Evolutionary conservation across 2,329 filamentous ascomycete genomes (phyloP), one percentile per base, ranked within the genome.

Genomic region (Hymenoscyphus occultus): DNA sequence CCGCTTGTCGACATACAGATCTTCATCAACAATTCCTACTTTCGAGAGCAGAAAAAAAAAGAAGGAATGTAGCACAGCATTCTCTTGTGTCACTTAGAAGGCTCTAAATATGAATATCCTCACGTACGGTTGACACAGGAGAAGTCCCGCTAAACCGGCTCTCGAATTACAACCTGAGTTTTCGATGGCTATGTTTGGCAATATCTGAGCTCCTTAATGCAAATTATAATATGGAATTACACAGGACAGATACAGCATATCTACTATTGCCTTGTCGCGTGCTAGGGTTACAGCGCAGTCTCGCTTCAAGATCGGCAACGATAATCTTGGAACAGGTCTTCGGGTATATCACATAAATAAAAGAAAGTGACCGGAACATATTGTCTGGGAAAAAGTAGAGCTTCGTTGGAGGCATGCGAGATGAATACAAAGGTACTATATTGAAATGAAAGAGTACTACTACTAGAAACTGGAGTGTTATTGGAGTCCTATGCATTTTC

Each of bases 221-320:
- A 19, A 51, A 10, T 9, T 22, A 4, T 12, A 22, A 51, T 10
- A 22, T 10, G 22, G 12, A 19, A 51, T 22, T 16, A 51, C 28
- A 16, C 28, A 4, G 12, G 13, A 22, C 54, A 57, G 54, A 16
- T 57, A 32, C 54, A 57, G 10, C 28, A 14, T 28, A 57, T 57
- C 13, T 14, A 22, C 6, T 12, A 57, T 16, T 12, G 54, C 28
- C 12, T 28, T 57, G 54, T 57, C 54, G 54, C 31, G 54, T 35
- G 28, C 13, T 16, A 39, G n/a, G 28, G 54, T 57, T 57, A n/a
- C 32, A 57, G 12, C 54, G 31, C 54, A 57, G 54, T 57, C 28
- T 57, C 54, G 54, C 54, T 57, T 57, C 10, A n/a, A 57, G 54
- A 57, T 35, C 22, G 54, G 16, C 7, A 28, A 57, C 22, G 54